Percentiles rank a stretch among this genome's conserved stretches.
Conservation (phyloP, 108 stramenopile genomes). For the Nitzschia sp. region DNA sequence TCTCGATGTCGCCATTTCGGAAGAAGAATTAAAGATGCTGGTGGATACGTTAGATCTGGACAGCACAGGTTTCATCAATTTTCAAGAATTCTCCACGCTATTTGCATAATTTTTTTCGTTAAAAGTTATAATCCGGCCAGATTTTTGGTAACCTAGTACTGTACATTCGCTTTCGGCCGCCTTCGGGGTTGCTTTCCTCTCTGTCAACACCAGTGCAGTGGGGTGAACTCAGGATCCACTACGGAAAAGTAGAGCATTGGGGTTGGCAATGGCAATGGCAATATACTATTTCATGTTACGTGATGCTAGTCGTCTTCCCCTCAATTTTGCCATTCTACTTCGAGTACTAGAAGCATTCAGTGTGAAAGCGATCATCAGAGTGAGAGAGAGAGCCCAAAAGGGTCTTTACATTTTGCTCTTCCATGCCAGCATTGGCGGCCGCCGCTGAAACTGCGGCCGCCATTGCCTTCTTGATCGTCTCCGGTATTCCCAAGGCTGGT, state of each 20-base stretch:
- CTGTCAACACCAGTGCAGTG: too few relatives aligned
- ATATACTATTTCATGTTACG: too few relatives aligned
- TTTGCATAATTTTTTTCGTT: slow-evolving; percentile 29
- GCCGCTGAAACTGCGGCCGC: neutral
- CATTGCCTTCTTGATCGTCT: slow-evolving; percentile 6
- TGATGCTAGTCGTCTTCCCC: too few relatives aligned
- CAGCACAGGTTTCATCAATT: slow-evolving; percentile 38
- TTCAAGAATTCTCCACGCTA: slow-evolving; percentile 64
- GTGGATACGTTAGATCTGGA: slow-evolving; percentile 63
- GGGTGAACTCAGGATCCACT: too few relatives aligned
- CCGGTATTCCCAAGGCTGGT: slow-evolving; percentile 14
- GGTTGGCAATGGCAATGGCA: too few relatives aligned
- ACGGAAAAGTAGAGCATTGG: too few relatives aligned
- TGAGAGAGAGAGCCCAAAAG: neutral
- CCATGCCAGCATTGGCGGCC: neutral
- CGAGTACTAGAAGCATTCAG: slow-evolving; percentile 11
- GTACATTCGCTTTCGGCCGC: too few relatives aligned
- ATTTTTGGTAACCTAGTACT: too few relatives aligned
- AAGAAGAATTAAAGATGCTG: slow-evolving; percentile 49
- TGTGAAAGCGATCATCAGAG: slow-evolving; percentile 4
- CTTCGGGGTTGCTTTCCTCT: too few relatives aligned
- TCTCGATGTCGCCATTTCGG: slow-evolving; percentile 48
- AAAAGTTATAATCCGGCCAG: too few relatives aligned
- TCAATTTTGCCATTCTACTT: too few relatives aligned
- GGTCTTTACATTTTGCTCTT: neutral